A percentile compares a stretch with the other conserved stretches of the same genome.
These are phyloP conservation scores for Tetraselmis striata DNA, from an alignment of 139 green algal genomes.

Conservation along the genomic window DNA sequence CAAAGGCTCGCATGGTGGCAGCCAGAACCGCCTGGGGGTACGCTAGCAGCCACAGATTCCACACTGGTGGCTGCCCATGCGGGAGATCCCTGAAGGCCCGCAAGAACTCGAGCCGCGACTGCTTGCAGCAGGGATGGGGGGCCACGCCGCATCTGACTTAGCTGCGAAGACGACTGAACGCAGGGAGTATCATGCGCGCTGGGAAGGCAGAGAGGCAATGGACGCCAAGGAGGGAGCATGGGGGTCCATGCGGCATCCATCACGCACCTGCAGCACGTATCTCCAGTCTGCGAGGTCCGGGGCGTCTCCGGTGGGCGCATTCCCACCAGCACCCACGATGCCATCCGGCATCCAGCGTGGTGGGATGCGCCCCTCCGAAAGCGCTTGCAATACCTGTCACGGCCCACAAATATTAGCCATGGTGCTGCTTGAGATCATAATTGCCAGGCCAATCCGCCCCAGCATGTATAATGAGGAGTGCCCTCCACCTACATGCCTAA, in stretches of 20 bases:
- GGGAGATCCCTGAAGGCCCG: not conserved
- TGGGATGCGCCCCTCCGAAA: not conserved
- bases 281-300: not conserved
- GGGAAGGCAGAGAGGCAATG: no score
- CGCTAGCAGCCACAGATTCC: not conserved
- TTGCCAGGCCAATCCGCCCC: no score
- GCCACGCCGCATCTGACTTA: no score
- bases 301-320: not conserved
- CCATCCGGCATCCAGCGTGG: not conserved
- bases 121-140: no score
- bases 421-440: no score
- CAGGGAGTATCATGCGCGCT: no score
- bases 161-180: no score
- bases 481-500: no score
- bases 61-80: not conserved
- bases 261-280: not conserved
- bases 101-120: not conserved
- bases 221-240: no score
- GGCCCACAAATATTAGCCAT: no score
- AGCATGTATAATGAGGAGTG: no score
- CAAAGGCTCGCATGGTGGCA: not conserved
- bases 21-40: not conserved
- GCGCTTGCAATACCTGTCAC: not conserved
- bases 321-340: not conserved
- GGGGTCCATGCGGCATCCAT: no score